phyloP scores from a whole-genome alignment of 768 basidiomycete genomes.

The Suillus alpinus region DNA sequence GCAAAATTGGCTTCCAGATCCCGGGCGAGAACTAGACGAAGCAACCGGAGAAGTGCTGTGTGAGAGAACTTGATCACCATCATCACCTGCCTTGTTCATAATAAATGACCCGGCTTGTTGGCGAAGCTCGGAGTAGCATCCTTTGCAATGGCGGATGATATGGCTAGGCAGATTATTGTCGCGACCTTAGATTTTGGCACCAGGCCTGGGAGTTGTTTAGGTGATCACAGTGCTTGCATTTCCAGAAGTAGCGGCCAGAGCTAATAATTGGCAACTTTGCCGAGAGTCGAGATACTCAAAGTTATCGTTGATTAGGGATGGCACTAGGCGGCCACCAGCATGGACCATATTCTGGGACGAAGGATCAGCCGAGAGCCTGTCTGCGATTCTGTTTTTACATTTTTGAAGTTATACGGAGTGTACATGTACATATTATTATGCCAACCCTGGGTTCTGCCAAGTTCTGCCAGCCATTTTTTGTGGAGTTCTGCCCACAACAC shows the following conservation, averaged over 20 bases:
- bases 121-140: background rate
- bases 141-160: background rate
- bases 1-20: background rate
- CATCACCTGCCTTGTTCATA: background rate
- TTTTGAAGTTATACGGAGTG: too few relatives aligned
- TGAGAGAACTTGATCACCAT: background rate
- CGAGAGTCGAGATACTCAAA: background rate
- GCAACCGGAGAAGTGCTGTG: too few relatives aligned
- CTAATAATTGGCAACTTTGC: constrained; percentile 2
- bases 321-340: too few relatives aligned
- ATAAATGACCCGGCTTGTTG: constrained; percentile 2
- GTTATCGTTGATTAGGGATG: background rate
- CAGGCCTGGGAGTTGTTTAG: background rate
- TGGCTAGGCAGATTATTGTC: constrained; percentile 7
- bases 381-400: too few relatives aligned
- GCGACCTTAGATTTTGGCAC: background rate
- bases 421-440: too few relatives aligned
- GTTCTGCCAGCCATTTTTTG: too few relatives aligned
- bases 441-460: too few relatives aligned
- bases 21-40: background rate
- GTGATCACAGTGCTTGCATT: constrained; percentile 6
- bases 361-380: too few relatives aligned
- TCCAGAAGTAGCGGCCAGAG: constrained; percentile 2
- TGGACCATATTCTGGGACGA: too few relatives aligned
- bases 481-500: constrained; percentile 3